These are phyloP conservation scores for Byssothecium circinans DNA, from an alignment of 2,329 filamentous ascomycete species.

Conservation along the genomic window DNA sequence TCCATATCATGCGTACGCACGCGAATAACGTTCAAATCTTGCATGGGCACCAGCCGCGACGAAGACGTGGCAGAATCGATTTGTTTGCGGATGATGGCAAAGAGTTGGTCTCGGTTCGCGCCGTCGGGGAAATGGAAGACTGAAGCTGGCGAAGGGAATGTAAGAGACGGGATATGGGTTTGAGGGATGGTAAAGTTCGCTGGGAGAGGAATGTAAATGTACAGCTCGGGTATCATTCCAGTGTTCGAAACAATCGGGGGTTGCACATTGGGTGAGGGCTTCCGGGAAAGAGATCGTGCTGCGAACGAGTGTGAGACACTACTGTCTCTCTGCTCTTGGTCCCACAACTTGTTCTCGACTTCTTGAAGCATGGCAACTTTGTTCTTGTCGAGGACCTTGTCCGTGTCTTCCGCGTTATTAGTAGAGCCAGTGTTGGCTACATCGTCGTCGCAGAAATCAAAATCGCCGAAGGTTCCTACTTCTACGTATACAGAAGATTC, in stretches of 20 bases:
- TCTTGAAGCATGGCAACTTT: not conserved
- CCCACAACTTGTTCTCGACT: conserved; percentile 2
- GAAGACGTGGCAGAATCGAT: not conserved
- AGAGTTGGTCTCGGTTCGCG: conserved; percentile 7
- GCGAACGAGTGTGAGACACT: not conserved
- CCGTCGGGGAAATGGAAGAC: conserved; percentile 11
- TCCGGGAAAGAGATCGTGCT: not conserved
- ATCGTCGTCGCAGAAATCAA: too few relatives aligned
- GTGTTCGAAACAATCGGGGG: not conserved
- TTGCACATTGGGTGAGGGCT: not conserved
- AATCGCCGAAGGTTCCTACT: not conserved
- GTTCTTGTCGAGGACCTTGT: not conserved
- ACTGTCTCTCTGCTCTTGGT: conserved; percentile 1
- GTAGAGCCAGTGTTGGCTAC: not conserved
- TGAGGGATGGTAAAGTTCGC: conserved; percentile 8
- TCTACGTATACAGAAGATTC: not conserved
- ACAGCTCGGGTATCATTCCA: not conserved
- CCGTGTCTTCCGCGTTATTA: not conserved
- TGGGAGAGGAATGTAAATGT: conserved; percentile 13
- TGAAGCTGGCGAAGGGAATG: conserved; percentile 2
- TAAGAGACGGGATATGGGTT: not conserved
- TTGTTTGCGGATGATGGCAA: not conserved
- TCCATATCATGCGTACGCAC: conserved; percentile 13
- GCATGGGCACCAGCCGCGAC: not conserved
- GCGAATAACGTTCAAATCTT: conserved; percentile 4